Evolutionary conservation across 2,329 filamentous ascomycete species (phyloP), one percentile per base, ranked within the genome.

Genomic region (Phoma herbarum): DNA sequence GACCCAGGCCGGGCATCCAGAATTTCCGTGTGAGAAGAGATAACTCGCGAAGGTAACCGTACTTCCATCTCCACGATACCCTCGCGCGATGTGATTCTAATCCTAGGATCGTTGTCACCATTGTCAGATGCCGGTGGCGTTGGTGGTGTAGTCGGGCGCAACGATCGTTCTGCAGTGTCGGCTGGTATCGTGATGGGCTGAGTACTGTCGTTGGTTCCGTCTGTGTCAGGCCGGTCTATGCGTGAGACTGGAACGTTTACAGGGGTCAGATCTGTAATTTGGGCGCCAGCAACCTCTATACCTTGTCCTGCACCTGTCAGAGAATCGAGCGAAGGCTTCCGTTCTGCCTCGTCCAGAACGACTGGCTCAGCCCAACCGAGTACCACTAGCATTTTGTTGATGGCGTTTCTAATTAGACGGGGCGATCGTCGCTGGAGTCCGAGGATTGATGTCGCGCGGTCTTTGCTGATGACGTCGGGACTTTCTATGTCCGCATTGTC

Each of bases 41-140:
- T 62, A 26, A 74, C 60, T 35, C 71, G 69, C 45, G 72, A 66
- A 9, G 75, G 75, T 18, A 78, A 61, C 20, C 73, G 71, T 7
- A 78, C 75, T 59, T 78, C 75, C 66, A 78, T 74, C 54, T 77
- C 74, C 22, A 78, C 75, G 22, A 77, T 71, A 3, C 73, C 72
- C 52, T 75, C 74, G 25, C 75, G 63, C n/a, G 69, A 74, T 7
- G 74, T 77, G 28, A 78, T 78, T n/a, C 75, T 68, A 23, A 78
- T 77, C 28, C 73, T 67, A 8, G 75, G 75, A 42, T 77, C 73
- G 37, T 71, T 68, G 33, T 71, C 69, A 20, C 73, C 66, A 20
- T 71, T 62, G 37, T 68, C 73, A 26, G 64, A 69, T 16, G 50
- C 62, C 11, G 68, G 71, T 29, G 69, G 68, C 23, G 71, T 74